Conservation (phyloP, 768 basidiomycete genomes). For the Fistulinella prunicolor region DNA sequence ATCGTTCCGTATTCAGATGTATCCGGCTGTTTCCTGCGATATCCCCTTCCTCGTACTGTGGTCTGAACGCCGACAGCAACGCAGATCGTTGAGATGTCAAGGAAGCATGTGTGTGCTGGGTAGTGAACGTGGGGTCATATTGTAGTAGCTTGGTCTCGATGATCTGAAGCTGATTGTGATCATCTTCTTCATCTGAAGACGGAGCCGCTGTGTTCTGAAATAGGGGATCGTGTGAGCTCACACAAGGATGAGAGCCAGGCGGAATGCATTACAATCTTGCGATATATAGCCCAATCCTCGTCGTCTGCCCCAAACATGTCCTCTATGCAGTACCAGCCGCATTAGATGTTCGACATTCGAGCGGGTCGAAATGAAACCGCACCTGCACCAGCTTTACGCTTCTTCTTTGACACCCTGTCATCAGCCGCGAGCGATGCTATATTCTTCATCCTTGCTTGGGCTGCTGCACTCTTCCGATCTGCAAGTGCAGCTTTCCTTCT, state of each 20-base stretch:
- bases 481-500: conserved; percentile 76
- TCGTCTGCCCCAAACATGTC: conserved; percentile 94
- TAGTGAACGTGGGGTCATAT: conserved; percentile 82
- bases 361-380: conserved; percentile 16
- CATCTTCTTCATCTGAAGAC: conserved; percentile 90
- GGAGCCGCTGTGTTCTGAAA: conserved; percentile 60
- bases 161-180: conserved; percentile 62
- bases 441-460: conserved; percentile 94
- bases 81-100: conserved; percentile 76
- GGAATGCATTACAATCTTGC: conserved; percentile 74
- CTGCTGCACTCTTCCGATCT: conserved; percentile 91
- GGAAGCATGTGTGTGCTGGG: conserved; percentile 78
- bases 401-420: conserved; percentile 77
- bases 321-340: conserved; percentile 45
- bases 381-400: conserved; percentile 82
- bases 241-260: background rate
- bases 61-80: conserved; percentile 81
- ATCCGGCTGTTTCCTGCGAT: conserved; percentile 69
- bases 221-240: background rate
- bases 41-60: conserved; percentile 74
- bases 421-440: conserved; percentile 92
- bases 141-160: conserved; percentile 81
- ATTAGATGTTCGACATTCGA: conserved; percentile 1
- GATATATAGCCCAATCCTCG: conserved; percentile 96
- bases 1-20: conserved; percentile 87